Percentiles rank a stretch among this genome's conserved stretches.
Conservation (phyloP, 2,329 filamentous ascomycete species). For the Calonectria honghensis region DNA sequence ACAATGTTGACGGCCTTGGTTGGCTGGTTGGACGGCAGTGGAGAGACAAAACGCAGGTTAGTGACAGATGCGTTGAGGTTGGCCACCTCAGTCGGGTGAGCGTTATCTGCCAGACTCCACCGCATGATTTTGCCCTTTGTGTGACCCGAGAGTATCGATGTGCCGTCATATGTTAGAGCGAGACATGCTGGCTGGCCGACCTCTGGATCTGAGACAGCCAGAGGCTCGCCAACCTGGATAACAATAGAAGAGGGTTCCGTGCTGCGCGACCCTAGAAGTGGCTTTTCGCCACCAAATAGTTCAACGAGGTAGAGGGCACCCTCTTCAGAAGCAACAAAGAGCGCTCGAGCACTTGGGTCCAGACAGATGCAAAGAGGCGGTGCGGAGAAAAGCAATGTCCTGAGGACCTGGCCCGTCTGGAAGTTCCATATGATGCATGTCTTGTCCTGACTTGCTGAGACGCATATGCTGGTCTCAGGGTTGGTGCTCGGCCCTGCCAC, state of each 20-base stretch:
- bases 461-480: slow-evolving; percentile 83
- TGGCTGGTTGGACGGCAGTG: slow-evolving; percentile 65
- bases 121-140: slow-evolving; percentile 84
- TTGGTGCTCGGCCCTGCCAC: slow-evolving; percentile 79
- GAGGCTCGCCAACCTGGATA: slow-evolving; percentile 72
- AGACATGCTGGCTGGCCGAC: slow-evolving; percentile 80
- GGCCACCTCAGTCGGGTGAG: slow-evolving; percentile 79
- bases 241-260: slow-evolving; percentile 74
- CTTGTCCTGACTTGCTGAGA: slow-evolving; percentile 90
- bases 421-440: slow-evolving; percentile 97
- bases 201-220: slow-evolving; percentile 76
- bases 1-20: slow-evolving; percentile 78
- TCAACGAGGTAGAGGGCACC: slow-evolving; percentile 88
- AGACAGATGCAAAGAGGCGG: slow-evolving; percentile 83
- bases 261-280: slow-evolving; percentile 72
- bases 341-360: slow-evolving; percentile 88
- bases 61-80: slow-evolving; percentile 89
- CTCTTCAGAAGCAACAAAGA: slow-evolving; percentile 88
- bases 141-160: slow-evolving; percentile 87
- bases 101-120: slow-evolving; percentile 86
- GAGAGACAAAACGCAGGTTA: slow-evolving; percentile 84
- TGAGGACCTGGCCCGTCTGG: slow-evolving; percentile 82
- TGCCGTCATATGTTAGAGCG: slow-evolving; percentile 87
- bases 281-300: slow-evolving; percentile 75
- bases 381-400: slow-evolving; percentile 88